Conservation (phyloP, 257 asterid genomes). For the Nicotiana tabacum region DNA sequence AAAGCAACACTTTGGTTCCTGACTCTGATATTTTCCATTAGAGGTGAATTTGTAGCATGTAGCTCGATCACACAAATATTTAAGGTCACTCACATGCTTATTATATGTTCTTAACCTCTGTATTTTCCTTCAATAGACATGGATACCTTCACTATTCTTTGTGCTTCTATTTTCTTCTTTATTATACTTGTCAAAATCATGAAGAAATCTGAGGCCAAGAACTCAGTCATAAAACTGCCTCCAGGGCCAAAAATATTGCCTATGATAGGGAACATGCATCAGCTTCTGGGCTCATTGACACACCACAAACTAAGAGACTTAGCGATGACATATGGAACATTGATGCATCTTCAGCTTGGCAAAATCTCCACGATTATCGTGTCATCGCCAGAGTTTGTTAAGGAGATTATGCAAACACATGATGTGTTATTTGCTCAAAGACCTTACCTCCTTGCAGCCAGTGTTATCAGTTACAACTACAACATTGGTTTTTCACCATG, state of each 20-base stretch:
- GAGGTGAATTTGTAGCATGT: too few relatives aligned
- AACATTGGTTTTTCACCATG: slow-evolving; percentile 22
- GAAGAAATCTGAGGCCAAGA: neutral
- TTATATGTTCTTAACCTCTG: too few relatives aligned
- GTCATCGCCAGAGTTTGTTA: slow-evolving; percentile 29
- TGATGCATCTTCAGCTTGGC: slow-evolving; percentile 18
- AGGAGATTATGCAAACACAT: slow-evolving; percentile 29
- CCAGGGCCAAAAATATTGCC: slow-evolving; percentile 36
- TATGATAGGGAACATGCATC: slow-evolving; percentile 30
- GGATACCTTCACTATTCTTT: neutral
- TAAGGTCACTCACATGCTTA: too few relatives aligned
- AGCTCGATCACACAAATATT: too few relatives aligned
- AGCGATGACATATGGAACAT: slow-evolving; percentile 28
- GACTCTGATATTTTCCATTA: too few relatives aligned
- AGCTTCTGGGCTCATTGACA: slow-evolving; percentile 23
- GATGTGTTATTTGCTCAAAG: slow-evolving; percentile 29
- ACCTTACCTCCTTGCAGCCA: slow-evolving; percentile 21
- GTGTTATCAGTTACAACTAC: slow-evolving; percentile 18
- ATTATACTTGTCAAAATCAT: slow-evolving; percentile 5
- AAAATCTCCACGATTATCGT: neutral
- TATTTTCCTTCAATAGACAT: neutral
- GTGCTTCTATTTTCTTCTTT: neutral
- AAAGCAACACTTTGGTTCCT: too few relatives aligned
- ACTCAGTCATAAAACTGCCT: slow-evolving; percentile 11
- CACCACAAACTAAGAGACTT: slow-evolving; percentile 9